These are phyloP conservation scores for Monotropa hypopitys DNA, from an alignment of 179 eudicot genomes.

Conservation along the genomic window DNA sequence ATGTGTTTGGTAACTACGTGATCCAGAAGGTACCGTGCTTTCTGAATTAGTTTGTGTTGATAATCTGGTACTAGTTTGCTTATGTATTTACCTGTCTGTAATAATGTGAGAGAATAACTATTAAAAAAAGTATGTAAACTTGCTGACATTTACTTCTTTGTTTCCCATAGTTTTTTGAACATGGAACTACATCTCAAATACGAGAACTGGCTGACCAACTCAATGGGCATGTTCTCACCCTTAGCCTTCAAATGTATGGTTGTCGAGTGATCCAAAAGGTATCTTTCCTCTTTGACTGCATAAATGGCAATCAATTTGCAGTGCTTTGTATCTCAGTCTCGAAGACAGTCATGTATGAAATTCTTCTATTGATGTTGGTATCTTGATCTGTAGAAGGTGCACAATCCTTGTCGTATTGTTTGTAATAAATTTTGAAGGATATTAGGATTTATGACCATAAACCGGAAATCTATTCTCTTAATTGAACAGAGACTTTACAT, in stretches of 20 bases:
- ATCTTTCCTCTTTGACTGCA: background rate
- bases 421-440: background rate
- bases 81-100: background rate
- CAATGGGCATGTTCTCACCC: constrained; percentile 66
- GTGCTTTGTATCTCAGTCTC: too few species aligned
- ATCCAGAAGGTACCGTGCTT: constrained; percentile 51
- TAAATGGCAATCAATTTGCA: background rate
- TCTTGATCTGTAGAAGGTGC: background rate
- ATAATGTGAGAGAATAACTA: background rate
- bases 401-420: background rate
- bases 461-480: background rate
- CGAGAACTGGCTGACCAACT: constrained; percentile 83
- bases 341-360: too few species aligned
- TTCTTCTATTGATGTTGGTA: too few species aligned
- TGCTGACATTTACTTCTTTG: constrained; percentile 5
- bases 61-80: background rate
- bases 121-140: background rate
- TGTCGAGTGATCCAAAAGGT: constrained; percentile 96
- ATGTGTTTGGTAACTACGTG: constrained; percentile 82
- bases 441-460: background rate
- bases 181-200: constrained; percentile 62
- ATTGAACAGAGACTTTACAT: background rate
- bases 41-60: background rate
- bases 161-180: constrained; percentile 65
- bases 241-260: constrained; percentile 96